phyloP scores from a whole-genome alignment of 2,329 filamentous ascomycete species.

The Drechslerella stenobrocha region DNA sequence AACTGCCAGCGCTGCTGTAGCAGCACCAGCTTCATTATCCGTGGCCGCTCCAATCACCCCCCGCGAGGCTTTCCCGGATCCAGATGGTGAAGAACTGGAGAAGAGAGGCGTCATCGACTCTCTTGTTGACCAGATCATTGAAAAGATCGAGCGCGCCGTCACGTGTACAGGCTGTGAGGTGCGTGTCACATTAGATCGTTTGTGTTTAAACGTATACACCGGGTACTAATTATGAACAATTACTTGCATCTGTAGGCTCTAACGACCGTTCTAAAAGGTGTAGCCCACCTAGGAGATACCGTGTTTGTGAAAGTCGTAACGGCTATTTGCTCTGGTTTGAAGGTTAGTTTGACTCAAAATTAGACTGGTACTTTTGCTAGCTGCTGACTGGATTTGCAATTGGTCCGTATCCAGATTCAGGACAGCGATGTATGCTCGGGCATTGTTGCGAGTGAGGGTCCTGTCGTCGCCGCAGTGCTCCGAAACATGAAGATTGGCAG shows the following conservation, averaged over 20 bases:
- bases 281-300: slow-evolving; percentile 27
- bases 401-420: slow-evolving; percentile 7
- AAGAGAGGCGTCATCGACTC: slow-evolving; percentile 34
- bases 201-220: not conserved
- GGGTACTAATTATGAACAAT: not conserved
- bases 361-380: not conserved
- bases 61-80: slow-evolving; percentile 37
- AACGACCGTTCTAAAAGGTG: slow-evolving; percentile 34
- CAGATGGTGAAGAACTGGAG: slow-evolving; percentile 30
- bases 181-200: not conserved
- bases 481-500: slow-evolving; percentile 24
- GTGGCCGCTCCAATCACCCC: slow-evolving; percentile 28
- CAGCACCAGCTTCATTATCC: not conserved
- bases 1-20: slow-evolving; percentile 5
- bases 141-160: slow-evolving; percentile 30
- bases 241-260: slow-evolving; percentile 10
- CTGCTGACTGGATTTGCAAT: not conserved
- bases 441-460: slow-evolving; percentile 25
- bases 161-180: slow-evolving; percentile 43
- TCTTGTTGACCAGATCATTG: slow-evolving; percentile 27
- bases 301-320: slow-evolving; percentile 38
- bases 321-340: slow-evolving; percentile 29
- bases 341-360: slow-evolving; percentile 12
- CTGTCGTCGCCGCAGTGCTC: slow-evolving; percentile 35
- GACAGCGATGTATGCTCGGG: slow-evolving; percentile 40